Evolutionary conservation across 495 filamentous ascomycete species (phyloP).

Genomic region (Podospora appendiculata): DNA sequence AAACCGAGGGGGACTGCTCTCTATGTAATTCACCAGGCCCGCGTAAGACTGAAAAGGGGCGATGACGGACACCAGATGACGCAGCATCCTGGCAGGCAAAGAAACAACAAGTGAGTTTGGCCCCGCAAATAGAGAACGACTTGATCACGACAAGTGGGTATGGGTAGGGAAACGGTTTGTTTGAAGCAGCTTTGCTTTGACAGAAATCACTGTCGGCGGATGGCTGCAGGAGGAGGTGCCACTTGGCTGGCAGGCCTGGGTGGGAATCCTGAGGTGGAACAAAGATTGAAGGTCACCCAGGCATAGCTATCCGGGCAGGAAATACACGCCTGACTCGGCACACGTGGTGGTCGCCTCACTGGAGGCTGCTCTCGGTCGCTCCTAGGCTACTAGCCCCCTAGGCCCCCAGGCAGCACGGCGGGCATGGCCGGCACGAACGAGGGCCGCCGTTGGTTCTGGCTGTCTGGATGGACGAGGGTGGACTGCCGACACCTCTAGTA

Average conservation of each 20-base stretch:
- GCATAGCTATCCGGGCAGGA: slow-evolving; percentile 24
- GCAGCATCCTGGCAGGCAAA: slow-evolving; percentile 29
- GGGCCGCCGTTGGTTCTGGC: neutral
- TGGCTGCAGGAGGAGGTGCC: slow-evolving; percentile 47
- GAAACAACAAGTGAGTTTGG: slow-evolving; percentile 41
- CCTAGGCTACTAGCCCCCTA: neutral
- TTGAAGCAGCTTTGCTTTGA: slow-evolving; percentile 31
- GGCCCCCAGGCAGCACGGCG: too few relatives aligned
- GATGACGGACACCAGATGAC: slow-evolving; percentile 38
- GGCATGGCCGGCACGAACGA: too few relatives aligned
- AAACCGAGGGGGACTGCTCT: too few relatives aligned
- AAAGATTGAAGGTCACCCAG: slow-evolving; percentile 31
- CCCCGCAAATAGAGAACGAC: slow-evolving; percentile 35
- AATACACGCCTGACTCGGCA: slow-evolving; percentile 41
- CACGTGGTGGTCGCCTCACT: slow-evolving; percentile 29
- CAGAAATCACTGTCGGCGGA: slow-evolving; percentile 35
- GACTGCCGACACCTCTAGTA: too few relatives aligned
- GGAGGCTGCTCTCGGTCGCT: neutral
- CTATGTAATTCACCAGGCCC: neutral
- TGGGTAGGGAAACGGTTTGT: slow-evolving; percentile 37
- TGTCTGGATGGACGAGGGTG: neutral
- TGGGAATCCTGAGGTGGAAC: slow-evolving; percentile 28
- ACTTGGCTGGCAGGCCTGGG: slow-evolving; percentile 26
- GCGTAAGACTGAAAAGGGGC: slow-evolving; percentile 22
- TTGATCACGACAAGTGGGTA: slow-evolving; percentile 18